A percentile compares a stretch with the other conserved stretches of the same genome.
Conservation (phyloP, 208 protist species). For the Wallacemonas collosoma region DNA sequence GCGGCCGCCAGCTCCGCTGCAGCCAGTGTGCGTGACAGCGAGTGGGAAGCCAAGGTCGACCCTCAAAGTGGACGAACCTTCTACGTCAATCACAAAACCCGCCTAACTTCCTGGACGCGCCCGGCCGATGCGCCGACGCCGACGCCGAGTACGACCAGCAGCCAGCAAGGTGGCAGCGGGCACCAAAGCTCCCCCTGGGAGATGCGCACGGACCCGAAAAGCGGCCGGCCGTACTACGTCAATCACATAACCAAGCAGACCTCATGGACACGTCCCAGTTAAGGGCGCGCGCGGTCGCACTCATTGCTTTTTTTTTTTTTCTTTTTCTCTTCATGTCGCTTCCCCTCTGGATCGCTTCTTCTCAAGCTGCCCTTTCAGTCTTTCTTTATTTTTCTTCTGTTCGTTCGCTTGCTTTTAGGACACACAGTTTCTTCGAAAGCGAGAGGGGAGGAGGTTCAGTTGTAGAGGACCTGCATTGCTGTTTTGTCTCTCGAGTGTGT, state of each 20-base stretch:
- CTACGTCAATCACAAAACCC: constrained; percentile 79
- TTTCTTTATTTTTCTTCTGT: no score
- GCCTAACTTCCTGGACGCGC: constrained; percentile 58
- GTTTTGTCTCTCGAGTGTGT: no score
- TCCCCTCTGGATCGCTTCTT: neutral
- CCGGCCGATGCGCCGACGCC: constrained; percentile 16
- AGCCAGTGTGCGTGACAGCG: neutral
- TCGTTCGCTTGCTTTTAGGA: no score
- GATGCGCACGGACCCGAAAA: constrained; percentile 25
- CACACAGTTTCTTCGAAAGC: no score
- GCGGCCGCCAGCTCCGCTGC: neutral
- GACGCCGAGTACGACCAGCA: constrained; percentile 8
- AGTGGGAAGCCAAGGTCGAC: constrained; percentile 56
- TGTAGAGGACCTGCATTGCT: no score
- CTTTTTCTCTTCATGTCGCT: neutral
- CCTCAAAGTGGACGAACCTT: constrained; percentile 50
- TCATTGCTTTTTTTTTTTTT: neutral
- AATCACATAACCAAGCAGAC: constrained; percentile 44
- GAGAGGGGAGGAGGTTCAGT: no score
- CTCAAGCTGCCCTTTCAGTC: no score
- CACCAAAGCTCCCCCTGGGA: constrained; percentile 23
- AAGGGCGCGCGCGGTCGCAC: neutral
- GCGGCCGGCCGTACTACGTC: constrained; percentile 36
- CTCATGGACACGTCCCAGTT: constrained; percentile 30
- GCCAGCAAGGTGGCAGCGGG: constrained; percentile 8